Conservation (phyloP, 345 rosid species). For the Hibiscus tridactylites region DNA sequence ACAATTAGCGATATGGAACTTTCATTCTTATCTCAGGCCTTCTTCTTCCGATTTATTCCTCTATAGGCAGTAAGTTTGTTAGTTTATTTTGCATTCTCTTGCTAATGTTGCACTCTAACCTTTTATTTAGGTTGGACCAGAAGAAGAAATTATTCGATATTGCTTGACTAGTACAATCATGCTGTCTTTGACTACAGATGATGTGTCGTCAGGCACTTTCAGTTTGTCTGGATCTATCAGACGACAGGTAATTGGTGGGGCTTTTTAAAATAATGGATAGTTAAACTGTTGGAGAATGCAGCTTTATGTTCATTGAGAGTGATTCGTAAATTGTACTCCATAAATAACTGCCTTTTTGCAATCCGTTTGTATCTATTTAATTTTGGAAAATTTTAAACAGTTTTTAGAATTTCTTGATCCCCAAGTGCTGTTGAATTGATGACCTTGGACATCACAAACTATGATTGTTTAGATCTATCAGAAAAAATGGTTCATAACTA, state of each 20-base stretch:
- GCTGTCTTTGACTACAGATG: constrained; percentile 84
- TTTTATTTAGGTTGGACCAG: constrained; percentile 68
- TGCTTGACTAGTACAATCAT: constrained; percentile 94
- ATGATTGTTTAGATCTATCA: not conserved
- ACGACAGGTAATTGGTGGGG: constrained; percentile 54
- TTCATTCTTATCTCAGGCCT: constrained; percentile 6
- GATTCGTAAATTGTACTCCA: not conserved
- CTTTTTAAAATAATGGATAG: not conserved
- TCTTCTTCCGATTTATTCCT: not conserved
- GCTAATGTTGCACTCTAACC: constrained; percentile 7
- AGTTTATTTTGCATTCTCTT: not conserved
- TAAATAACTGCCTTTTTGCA: not conserved
- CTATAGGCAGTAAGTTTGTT: not conserved
- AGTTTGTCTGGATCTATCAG: constrained; percentile 90
- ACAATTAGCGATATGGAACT: not conserved
- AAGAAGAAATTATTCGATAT: constrained; percentile 68
- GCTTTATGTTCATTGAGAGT: not conserved
- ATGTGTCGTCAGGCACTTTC: constrained; percentile 71
- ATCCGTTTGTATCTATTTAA: not conserved
- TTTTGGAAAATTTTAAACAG: not conserved
- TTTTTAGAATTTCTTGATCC: not conserved
- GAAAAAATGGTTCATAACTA: not conserved
- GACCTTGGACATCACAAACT: not conserved
- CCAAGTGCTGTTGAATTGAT: not conserved
- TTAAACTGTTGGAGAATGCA: not conserved